Conservation (phyloP, 177 flowering plant species). For the Telopea speciosissima region DNA sequence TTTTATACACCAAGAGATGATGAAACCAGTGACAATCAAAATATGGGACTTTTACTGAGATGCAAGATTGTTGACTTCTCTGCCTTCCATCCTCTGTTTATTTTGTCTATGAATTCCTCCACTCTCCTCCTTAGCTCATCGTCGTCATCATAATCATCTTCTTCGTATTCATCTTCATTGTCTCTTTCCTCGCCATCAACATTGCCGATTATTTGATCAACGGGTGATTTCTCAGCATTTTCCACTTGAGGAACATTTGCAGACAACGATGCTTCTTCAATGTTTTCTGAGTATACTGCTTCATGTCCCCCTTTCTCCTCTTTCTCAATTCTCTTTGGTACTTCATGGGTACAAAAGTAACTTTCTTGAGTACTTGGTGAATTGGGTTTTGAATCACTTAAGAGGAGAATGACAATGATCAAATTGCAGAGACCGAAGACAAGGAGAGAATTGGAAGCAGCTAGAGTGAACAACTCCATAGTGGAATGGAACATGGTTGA, state of each 20-base stretch:
- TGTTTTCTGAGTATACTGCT: neutral
- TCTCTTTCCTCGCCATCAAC: conserved; percentile 8
- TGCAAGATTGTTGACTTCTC: conserved; percentile 24
- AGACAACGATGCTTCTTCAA: neutral
- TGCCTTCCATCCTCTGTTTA: conserved; percentile 36
- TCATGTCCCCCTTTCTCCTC: neutral
- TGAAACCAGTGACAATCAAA: neutral
- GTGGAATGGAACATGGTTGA: conserved; percentile 31
- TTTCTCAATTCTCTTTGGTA: neutral
- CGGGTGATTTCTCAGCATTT: neutral
- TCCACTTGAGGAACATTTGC: neutral
- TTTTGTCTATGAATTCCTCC: conserved; percentile 42
- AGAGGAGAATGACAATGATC: conserved; percentile 36
- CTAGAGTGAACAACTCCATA: conserved; percentile 32
- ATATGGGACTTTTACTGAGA: neutral
- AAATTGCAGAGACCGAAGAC: conserved; percentile 49
- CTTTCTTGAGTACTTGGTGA: conserved; percentile 1
- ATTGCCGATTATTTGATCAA: neutral
- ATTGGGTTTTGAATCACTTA: conserved; percentile 24
- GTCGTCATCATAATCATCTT: conserved; percentile 19
- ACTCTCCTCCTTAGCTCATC: conserved; percentile 40
- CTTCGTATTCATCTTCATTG: neutral
- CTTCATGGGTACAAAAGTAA: neutral
- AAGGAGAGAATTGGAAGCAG: conserved; percentile 34
- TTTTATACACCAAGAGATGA: neutral